These are phyloP conservation scores for Digitaria exilis DNA, from an alignment of 202 grass and related monocot genomes.

Conservation along the genomic window DNA sequence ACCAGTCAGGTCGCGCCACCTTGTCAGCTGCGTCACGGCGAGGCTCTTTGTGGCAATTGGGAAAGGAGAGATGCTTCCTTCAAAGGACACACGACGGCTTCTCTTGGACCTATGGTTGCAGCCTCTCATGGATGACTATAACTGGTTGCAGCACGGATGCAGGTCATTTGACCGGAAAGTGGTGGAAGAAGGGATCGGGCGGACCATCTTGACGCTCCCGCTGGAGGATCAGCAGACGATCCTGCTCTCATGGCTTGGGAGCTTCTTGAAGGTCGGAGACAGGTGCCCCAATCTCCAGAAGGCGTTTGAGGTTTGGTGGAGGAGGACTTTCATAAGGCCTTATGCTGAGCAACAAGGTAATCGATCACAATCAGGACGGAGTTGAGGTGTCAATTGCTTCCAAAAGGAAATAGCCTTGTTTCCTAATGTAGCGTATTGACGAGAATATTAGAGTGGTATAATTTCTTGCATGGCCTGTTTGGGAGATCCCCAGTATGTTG, in stretches of 20 bases:
- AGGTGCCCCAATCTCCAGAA: slow-evolving; percentile 92
- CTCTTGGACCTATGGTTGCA: slow-evolving; percentile 82
- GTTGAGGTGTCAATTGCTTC: slow-evolving; percentile 22
- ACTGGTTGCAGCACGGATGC: slow-evolving; percentile 81
- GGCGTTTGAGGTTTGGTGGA: slow-evolving; percentile 98
- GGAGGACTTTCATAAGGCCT: slow-evolving; percentile 82
- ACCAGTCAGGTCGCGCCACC: slow-evolving; percentile 78
- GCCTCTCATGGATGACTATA: slow-evolving; percentile 93
- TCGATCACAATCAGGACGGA: slow-evolving; percentile 21
- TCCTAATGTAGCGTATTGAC: slow-evolving; percentile 24
- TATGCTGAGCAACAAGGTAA: slow-evolving; percentile 49
- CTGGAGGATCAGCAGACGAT: slow-evolving; percentile 84
- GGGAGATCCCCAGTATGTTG: slow-evolving; percentile 7
- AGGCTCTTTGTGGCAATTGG: slow-evolving; percentile 84
- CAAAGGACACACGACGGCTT: slow-evolving; percentile 59
- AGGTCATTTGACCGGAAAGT: slow-evolving; percentile 81
- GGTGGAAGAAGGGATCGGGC: slow-evolving; percentile 85
- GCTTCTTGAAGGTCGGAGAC: slow-evolving; percentile 73
- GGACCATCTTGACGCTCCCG: slow-evolving; percentile 79
- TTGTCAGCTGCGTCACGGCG: slow-evolving; percentile 70
- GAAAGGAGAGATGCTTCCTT: slow-evolving; percentile 86
- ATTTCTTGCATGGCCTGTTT: slow-evolving; percentile 33
- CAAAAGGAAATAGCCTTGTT: neutral
- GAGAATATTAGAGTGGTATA: slow-evolving; percentile 22
- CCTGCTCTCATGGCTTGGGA: slow-evolving; percentile 78